phyloP scores from a whole-genome alignment of 2,329 filamentous ascomycete genomes.

The Exophiala xenobiotica region DNA sequence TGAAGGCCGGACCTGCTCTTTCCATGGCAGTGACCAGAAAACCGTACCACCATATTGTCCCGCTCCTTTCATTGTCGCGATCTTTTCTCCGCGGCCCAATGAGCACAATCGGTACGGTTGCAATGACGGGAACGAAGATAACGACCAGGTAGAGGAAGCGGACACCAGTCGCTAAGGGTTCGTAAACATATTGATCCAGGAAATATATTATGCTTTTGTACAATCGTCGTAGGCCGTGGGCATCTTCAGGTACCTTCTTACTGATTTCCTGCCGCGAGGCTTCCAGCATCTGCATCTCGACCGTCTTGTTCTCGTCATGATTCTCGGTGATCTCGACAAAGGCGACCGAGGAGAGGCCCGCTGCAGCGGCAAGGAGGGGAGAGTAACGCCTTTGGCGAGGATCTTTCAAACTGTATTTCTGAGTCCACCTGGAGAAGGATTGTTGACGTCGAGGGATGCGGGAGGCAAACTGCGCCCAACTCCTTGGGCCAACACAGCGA shows the following conservation, averaged over 20 bases:
- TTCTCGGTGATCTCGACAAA: constrained; percentile 59
- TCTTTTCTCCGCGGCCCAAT: constrained; percentile 64
- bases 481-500: constrained; percentile 51
- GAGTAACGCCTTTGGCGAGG: constrained; percentile 31
- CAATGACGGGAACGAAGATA: constrained; percentile 89
- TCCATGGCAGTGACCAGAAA: constrained; percentile 91
- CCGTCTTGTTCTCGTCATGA: constrained; percentile 59
- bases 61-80: constrained; percentile 71
- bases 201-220: constrained; percentile 63
- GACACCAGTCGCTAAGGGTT: constrained; percentile 81
- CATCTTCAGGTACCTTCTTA: constrained; percentile 64
- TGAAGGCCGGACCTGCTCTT: constrained; percentile 88
- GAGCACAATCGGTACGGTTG: constrained; percentile 77
- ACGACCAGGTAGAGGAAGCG: constrained; percentile 83
- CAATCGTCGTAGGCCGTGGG: constrained; percentile 59
- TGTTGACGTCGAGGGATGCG: constrained; percentile 31
- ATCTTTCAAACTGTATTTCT: constrained; percentile 30
- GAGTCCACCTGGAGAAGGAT: constrained; percentile 25
- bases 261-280: constrained; percentile 74
- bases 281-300: constrained; percentile 83
- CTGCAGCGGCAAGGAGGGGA: constrained; percentile 41
- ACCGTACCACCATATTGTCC: constrained; percentile 91
- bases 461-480: constrained; percentile 28
- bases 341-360: constrained; percentile 56
- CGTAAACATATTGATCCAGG: constrained; percentile 60